phyloP scores from a whole-genome alignment of 2,329 filamentous ascomycete species.

The Pseudocercospora musae region DNA sequence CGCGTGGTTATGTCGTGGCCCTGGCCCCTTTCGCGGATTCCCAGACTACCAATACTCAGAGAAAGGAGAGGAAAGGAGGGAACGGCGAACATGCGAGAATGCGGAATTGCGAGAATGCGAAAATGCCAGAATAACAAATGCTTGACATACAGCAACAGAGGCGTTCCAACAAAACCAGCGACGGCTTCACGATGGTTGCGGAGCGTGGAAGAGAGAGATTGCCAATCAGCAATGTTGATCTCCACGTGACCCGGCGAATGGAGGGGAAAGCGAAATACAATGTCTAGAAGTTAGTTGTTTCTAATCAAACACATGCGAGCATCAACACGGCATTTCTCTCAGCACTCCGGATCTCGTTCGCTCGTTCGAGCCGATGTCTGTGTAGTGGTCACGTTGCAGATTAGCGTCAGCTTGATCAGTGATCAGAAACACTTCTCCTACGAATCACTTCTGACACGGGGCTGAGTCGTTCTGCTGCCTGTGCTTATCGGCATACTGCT shows the following conservation, averaged over 20 bases:
- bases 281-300: not conserved
- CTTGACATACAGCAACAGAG: not conserved
- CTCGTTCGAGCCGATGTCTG: not conserved
- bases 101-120: not conserved
- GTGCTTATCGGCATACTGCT: not conserved
- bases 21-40: not conserved
- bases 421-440: no score
- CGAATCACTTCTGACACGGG: no score
- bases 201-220: not conserved
- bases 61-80: not conserved
- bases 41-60: not conserved
- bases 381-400: not conserved
- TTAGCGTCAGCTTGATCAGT: no score
- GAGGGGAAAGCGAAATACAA: no score
- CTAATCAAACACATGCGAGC: not conserved
- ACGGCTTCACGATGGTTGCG: no score
- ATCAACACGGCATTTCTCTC: not conserved
- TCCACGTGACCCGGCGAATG: not conserved
- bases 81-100: not conserved
- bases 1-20: not conserved
- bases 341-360: not conserved
- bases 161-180: not conserved
- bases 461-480: no score
- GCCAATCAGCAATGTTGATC: not conserved
- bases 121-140: not conserved